phyloP scores from a whole-genome alignment of 2,329 filamentous ascomycete genomes.

The Penicillium olsonii region DNA sequence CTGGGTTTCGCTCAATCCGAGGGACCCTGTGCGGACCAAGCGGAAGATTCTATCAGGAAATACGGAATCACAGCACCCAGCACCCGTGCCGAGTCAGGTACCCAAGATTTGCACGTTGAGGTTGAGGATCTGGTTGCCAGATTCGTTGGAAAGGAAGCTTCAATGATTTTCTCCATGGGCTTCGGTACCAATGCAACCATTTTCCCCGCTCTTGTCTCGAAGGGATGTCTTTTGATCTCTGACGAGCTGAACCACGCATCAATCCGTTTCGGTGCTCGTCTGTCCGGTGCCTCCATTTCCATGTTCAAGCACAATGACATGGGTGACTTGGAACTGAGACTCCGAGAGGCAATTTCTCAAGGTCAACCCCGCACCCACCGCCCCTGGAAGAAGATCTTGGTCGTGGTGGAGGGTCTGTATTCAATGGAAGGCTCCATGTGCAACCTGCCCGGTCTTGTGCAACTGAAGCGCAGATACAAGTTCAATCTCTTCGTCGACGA shows the following conservation, averaged over 20 bases:
- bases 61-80: constrained; percentile 84
- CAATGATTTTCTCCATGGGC: constrained; percentile 99
- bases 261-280: constrained; percentile 89
- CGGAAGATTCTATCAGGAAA: constrained; percentile 80
- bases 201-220: constrained; percentile 88
- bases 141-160: constrained; percentile 90
- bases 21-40: constrained; percentile 90
- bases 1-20: constrained; percentile 97
- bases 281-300: constrained; percentile 90
- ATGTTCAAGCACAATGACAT: constrained; percentile 99
- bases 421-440: constrained; percentile 99
- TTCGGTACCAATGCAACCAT: constrained; percentile 94
- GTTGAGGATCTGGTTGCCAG: constrained; percentile 86
- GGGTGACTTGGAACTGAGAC: constrained; percentile 76
- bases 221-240: constrained; percentile 91
- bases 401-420: constrained; percentile 95
- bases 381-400: constrained; percentile 98
- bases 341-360: constrained; percentile 92
- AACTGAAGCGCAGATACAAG: constrained; percentile 93
- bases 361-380: constrained; percentile 97
- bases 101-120: constrained; percentile 81
- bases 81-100: constrained; percentile 80
- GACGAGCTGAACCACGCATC: constrained; percentile 98
- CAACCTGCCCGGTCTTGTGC: constrained; percentile 86
- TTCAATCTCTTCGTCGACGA: constrained; percentile 95